Base-by-base conservation (phyloP, 2,329 filamentous ascomycete species). In the Drechslerella stenobrocha region DNA sequence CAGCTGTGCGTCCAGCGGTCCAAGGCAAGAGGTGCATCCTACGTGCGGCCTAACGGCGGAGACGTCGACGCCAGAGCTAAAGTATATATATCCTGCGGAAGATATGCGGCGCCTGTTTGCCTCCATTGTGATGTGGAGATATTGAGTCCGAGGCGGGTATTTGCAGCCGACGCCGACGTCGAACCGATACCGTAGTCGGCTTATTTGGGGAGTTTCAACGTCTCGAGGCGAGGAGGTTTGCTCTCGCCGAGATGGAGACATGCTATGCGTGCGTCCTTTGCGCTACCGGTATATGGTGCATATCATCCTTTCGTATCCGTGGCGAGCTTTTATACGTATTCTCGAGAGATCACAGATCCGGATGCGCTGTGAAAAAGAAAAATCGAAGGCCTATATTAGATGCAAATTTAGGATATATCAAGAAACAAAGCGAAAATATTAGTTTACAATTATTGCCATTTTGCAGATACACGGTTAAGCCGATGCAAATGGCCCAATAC, bases 1-100 rank as follows among this genome's bases (percentile, higher is more conserved):
- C n/a, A n/a, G n/a, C n/a, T n/a, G n/a, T n/a, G n/a, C n/a, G n/a
- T n/a, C n/a, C n/a, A n/a, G n/a, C n/a, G n/a, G n/a, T n/a, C n/a
- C n/a, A n/a, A n/a, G n/a, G n/a, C n/a, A n/a, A n/a, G n/a, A n/a
- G n/a, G n/a, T 28, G 1, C 28, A 48, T 53, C 18, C 30, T 50
- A 56, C 34, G 44, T 55, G 52, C 59, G 51, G 35, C 26, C 34
- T 56, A 30, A 30, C 28, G 28, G 28, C 28, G 28, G 5, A 5
- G 11, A 11, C 28, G 28, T 30, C 28, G 28, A 30, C 28, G 28
- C 28, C 5, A 30, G 11, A 11, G 28, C 11, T 30, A 30, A 30
- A 30, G 28, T 30, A 30, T 30, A 30, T 30, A 30, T 30, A 30
- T 5, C 5, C 28, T 11, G 28, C 34, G 34, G 15, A 20, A 42